Percentiles rank a stretch among this genome's conserved stretches.
phyloP scores from a whole-genome alignment of 495 filamentous ascomycete species.

The Geopyxis carbonaria region DNA sequence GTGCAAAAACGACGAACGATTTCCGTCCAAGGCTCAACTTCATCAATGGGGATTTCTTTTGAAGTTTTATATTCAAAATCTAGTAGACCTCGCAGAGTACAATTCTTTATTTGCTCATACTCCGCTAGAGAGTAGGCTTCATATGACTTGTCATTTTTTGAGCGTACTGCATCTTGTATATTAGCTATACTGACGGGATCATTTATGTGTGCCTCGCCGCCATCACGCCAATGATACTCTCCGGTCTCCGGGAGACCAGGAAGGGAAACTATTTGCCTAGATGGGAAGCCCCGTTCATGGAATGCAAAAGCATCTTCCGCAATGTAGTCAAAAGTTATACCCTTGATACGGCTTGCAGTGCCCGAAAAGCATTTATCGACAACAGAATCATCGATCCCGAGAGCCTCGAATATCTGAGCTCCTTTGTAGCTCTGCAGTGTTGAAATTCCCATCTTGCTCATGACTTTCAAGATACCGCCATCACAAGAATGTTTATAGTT shows the following conservation, averaged over 20 bases:
- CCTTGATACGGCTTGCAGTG: conserved; percentile 88
- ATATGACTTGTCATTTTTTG: conserved; percentile 99
- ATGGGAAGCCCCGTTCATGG: conserved; percentile 89
- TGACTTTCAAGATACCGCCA: conserved; percentile 96
- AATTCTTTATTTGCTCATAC: conserved; percentile 96
- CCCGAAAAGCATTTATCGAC: conserved; percentile 95
- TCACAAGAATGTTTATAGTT: conserved; percentile 99
- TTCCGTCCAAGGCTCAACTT: conserved; percentile 97
- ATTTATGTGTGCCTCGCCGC: conserved; percentile 95
- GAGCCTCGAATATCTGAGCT: conserved; percentile 98
- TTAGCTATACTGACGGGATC: conserved; percentile 92
- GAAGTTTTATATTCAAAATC: conserved; percentile 93
- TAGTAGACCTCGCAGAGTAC: conserved; percentile 87
- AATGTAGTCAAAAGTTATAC: conserved; percentile 88
- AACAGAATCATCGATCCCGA: conserved; percentile 86
- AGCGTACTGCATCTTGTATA: conserved; percentile 92
- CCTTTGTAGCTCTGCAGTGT: conserved; percentile 97
- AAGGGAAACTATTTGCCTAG: conserved; percentile 58
- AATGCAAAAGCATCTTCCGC: conserved; percentile 93
- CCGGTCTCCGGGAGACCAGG: conserved; percentile 84
- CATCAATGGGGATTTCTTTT: conserved; percentile 80
- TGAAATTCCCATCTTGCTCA: conserved; percentile 99
- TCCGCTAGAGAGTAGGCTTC: conserved; percentile 89
- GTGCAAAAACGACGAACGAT: conserved; percentile 96
- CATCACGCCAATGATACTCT: conserved; percentile 99